Evolutionary conservation across 495 filamentous ascomycete species (phyloP), one percentile per base, ranked within the genome.

Genomic region (Xylaria grammica): DNA sequence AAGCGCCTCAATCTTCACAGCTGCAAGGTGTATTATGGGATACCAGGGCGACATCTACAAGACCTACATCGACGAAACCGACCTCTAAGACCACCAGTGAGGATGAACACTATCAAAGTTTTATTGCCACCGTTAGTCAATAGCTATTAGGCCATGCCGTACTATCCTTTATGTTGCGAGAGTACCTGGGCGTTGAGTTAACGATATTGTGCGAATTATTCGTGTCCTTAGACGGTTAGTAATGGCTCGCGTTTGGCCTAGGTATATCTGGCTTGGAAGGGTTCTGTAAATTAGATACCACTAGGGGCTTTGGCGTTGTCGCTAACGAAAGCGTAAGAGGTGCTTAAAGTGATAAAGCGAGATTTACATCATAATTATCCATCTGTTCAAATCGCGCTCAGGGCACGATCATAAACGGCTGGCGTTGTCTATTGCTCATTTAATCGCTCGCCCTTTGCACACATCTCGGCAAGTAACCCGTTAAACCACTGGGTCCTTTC

Each of bases 401-500:
- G 36, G 36, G 27, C 46, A 32, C 3, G 4, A 52, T 38, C 48
- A 27, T 34, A 1, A 29, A 10, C 13, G 7, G 17, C 11, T 20
- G 2, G 9, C 4, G 4, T 6, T n/a, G 13, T 50, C 29, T 65
- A 68, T 53, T 56, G 54, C 52, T 70, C 69, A 66, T 76, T 72
- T 52, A 78, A 48, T 57, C 48, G 67, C 75, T 81, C 80, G 1
- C 78, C 79, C 1, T 67, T 44, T 8, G 24, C 59, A 48, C 76
- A 76, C 63, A 86, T 77, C 55, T 77, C 83, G 60, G 84, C 86
- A 29, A 93, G 60, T 69, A 87, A 68, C 42, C 72, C 68, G 65
- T 87, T 86, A 50, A 90, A 86, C 76, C 87, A 87, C 51, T 76
- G 68, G 65, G 83, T 79, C 67, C 82, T 79, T 75, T 94, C 90